Percentiles rank a stretch among this genome's conserved stretches.
These are phyloP conservation scores for Arabis hirsuta DNA, from an alignment of 345 rosid genomes.

Conservation along the genomic window DNA sequence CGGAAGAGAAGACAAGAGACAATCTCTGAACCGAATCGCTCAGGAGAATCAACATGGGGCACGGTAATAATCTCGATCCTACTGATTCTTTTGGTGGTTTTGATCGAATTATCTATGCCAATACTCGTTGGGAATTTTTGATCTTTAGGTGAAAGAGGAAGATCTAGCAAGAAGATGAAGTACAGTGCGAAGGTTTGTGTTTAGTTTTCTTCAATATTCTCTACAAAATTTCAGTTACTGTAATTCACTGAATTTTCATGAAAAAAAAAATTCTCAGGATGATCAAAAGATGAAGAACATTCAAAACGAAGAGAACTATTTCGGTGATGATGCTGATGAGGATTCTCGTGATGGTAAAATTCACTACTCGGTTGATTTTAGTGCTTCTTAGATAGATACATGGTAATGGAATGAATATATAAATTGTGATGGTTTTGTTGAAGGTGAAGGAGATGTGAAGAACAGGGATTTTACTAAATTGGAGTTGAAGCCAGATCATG, in stretches of 20 bases:
- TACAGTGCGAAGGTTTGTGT: slow-evolving; percentile 57
- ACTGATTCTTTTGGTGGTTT: background rate
- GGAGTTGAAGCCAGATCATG: slow-evolving; percentile 82
- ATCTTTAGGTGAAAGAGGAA: slow-evolving; percentile 69
- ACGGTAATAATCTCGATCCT: slow-evolving; percentile 29
- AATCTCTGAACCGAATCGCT: slow-evolving; percentile 28
- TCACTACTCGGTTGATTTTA: background rate
- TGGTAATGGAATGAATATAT: background rate
- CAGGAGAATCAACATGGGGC: slow-evolving; percentile 29
- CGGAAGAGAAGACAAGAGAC: background rate
- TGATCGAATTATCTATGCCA: background rate
- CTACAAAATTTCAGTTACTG: background rate
- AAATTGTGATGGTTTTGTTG: slow-evolving; percentile 17
- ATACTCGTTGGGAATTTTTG: background rate
- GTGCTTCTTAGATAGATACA: background rate
- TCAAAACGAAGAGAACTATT: slow-evolving; percentile 58
- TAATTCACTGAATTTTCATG: background rate
- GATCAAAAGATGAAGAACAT: slow-evolving; percentile 52
- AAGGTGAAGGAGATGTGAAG: slow-evolving; percentile 65
- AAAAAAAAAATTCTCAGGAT: slow-evolving; percentile 51
- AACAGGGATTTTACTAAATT: slow-evolving; percentile 75
- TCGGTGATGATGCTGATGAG: slow-evolving; percentile 64
- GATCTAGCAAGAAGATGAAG: slow-evolving; percentile 68
- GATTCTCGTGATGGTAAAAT: slow-evolving; percentile 71
- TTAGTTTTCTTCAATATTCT: background rate